These are phyloP conservation scores for Solanum chmielewskii DNA, from an alignment of 257 asterid genomes.

Conservation along the genomic window DNA sequence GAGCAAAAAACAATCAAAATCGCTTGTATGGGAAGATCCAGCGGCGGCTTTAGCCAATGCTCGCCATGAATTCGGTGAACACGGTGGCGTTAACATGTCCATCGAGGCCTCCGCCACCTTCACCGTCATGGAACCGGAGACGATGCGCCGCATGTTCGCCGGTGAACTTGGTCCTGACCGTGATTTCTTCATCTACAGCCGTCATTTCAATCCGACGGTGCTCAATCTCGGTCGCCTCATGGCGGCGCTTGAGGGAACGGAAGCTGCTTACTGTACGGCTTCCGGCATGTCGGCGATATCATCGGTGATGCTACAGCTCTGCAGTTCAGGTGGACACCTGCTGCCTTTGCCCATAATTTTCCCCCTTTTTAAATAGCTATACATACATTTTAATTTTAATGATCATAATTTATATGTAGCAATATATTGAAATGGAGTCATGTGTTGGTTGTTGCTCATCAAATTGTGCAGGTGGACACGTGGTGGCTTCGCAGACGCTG, in stretches of 20 bases:
- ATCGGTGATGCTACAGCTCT: conserved; percentile 65
- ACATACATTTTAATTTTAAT: not conserved
- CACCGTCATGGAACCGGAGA: conserved; percentile 96
- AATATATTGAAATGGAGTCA: not conserved
- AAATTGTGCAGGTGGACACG: conserved; percentile 50
- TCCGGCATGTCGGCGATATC: conserved; percentile 98
- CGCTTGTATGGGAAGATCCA: conserved; percentile 38
- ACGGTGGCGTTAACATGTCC: conserved; percentile 98
- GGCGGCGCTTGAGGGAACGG: conserved; percentile 92
- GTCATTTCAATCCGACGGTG: conserved; percentile 92
- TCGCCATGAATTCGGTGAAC: conserved; percentile 99
- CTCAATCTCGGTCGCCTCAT: conserved; percentile 81
- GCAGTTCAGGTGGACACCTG: conserved; percentile 83
- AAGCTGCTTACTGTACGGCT: conserved; percentile 95
- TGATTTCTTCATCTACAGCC: conserved; percentile 89
- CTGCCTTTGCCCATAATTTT: conserved; percentile 39
- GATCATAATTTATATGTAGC: no score
- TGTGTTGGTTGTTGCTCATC: not conserved
- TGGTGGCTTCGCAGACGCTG: conserved; percentile 69
- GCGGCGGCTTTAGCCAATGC: conserved; percentile 72
- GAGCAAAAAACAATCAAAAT: conserved; percentile 33
- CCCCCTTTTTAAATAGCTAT: not conserved
- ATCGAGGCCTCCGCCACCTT: conserved; percentile 98
- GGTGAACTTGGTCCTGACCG: conserved; percentile 94
- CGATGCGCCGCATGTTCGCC: conserved; percentile 91